These are phyloP conservation scores for Gonium pectorale DNA, from an alignment of 139 green algal genomes.

Conservation along the genomic window DNA sequence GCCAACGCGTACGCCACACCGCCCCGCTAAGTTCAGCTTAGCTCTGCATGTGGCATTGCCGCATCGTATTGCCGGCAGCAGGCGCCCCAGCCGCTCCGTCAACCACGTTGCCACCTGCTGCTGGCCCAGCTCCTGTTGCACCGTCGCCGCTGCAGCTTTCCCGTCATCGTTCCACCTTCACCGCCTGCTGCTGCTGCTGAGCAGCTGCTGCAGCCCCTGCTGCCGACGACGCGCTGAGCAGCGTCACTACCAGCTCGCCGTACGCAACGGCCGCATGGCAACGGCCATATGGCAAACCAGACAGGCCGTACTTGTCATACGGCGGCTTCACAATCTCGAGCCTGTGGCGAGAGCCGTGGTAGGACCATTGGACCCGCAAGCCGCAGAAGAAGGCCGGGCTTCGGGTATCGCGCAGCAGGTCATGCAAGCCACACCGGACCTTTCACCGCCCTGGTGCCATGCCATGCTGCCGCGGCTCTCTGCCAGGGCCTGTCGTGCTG, in stretches of 20 bases:
- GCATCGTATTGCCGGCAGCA: background rate
- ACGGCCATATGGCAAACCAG: background rate
- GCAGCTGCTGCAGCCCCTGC: conserved; percentile 3
- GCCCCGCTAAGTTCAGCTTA: background rate
- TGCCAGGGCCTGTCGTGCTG: background rate
- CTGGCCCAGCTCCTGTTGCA: background rate
- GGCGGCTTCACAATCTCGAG: conserved; percentile 11
- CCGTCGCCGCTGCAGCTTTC: background rate
- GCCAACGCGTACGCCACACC: background rate
- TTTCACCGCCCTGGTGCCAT: background rate
- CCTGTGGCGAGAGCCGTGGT: background rate
- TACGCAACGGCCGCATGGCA: conserved; percentile 29
- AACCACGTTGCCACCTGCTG: background rate
- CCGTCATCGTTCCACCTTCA: no score
- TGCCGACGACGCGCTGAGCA: conserved; percentile 2
- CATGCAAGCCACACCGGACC: background rate
- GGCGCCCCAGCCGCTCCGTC: background rate
- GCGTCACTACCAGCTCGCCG: background rate
- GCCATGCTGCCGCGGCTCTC: background rate
- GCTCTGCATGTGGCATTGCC: background rate
- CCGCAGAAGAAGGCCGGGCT: background rate
- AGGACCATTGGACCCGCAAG: background rate
- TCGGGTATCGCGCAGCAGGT: background rate
- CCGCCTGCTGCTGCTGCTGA: background rate
- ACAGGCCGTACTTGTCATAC: conserved; percentile 40